phyloP scores from a whole-genome alignment of 495 filamentous ascomycete species.

The Tuber indicum region DNA sequence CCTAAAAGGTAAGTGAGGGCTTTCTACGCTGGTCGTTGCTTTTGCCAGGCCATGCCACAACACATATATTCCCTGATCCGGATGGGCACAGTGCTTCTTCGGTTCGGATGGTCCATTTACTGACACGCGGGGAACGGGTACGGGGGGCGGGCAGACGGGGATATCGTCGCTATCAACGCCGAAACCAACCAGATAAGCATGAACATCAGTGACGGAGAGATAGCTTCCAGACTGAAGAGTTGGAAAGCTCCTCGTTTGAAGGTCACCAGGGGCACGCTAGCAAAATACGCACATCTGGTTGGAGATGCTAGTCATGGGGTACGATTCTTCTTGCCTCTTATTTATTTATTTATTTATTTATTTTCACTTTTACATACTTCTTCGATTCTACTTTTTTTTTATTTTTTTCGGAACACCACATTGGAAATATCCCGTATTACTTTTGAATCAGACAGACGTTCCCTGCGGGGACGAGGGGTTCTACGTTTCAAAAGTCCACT shows the following conservation, averaged over 20 bases:
- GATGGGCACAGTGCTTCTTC: slow-evolving; percentile 35
- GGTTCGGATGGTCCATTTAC: slow-evolving; percentile 28
- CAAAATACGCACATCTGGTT: slow-evolving; percentile 77
- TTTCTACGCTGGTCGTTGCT: slow-evolving; percentile 29
- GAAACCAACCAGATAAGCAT: slow-evolving; percentile 67
- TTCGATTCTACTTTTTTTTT: slow-evolving; percentile 19
- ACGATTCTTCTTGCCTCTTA: slow-evolving; percentile 34
- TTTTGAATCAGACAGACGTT: slow-evolving; percentile 32
- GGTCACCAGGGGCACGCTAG: slow-evolving; percentile 80
- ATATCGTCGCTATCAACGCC: slow-evolving; percentile 80
- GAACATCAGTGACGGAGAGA: slow-evolving; percentile 69
- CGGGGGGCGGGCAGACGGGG: slow-evolving; percentile 61
- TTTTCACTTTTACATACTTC: slow-evolving; percentile 21
- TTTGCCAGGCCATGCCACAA: slow-evolving; percentile 34
- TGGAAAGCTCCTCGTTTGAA: slow-evolving; percentile 69
- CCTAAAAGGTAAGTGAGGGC: slow-evolving; percentile 37
- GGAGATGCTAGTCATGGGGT: slow-evolving; percentile 66
- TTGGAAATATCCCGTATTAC: slow-evolving; percentile 28
- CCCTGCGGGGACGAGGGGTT: slow-evolving; percentile 37
- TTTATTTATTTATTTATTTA: slow-evolving; percentile 24
- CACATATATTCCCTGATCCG: slow-evolving; percentile 28
- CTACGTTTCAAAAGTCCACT: slow-evolving; percentile 34
- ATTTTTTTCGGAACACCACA: slow-evolving; percentile 31
- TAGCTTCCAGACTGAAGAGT: slow-evolving; percentile 56
- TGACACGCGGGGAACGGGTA: slow-evolving; percentile 37